A percentile compares a stretch with the other conserved stretches of the same genome.
Conservation (phyloP, 2,329 filamentous ascomycete genomes). For the Alternaria infectoria region DNA sequence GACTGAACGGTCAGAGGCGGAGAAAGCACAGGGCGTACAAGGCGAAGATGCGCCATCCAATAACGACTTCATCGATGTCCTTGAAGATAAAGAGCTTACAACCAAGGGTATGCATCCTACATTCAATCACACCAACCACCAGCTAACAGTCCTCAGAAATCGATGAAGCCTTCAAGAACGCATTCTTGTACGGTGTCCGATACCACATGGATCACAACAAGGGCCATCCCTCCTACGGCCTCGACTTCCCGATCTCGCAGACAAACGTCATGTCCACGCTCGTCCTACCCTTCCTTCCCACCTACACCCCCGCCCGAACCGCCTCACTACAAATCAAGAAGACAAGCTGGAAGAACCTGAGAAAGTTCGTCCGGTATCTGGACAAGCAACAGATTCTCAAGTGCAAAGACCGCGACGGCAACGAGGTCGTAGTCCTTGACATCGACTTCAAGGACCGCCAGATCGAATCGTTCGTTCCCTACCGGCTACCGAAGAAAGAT, state of each 20-base stretch:
- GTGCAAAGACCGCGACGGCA: slow-evolving; percentile 68
- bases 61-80: slow-evolving; percentile 43
- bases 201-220: slow-evolving; percentile 65
- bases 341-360: slow-evolving; percentile 72
- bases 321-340: slow-evolving; percentile 71
- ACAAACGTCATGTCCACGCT: slow-evolving; percentile 68
- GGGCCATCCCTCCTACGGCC: slow-evolving; percentile 58
- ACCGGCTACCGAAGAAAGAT: slow-evolving; percentile 66
- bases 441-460: slow-evolving; percentile 67
- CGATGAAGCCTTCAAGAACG: slow-evolving; percentile 68
- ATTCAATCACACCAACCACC: neutral
- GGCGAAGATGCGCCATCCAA: slow-evolving; percentile 43
- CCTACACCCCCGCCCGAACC: slow-evolving; percentile 61
- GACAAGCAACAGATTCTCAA: slow-evolving; percentile 70
- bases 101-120: slow-evolving; percentile 57
- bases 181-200: slow-evolving; percentile 68
- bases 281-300: slow-evolving; percentile 70
- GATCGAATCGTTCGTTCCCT: slow-evolving; percentile 65
- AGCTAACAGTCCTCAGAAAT: slow-evolving; percentile 58
- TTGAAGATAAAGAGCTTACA: slow-evolving; percentile 60
- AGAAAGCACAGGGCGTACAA: slow-evolving; percentile 41
- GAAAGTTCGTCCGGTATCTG: slow-evolving; percentile 72
- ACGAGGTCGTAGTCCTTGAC: slow-evolving; percentile 68
- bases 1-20: slow-evolving; percentile 39
- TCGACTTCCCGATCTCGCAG: slow-evolving; percentile 68